A percentile compares a stretch with the other conserved stretches of the same genome.
phyloP scores from a whole-genome alignment of 2,329 filamentous ascomycete species.

The Pseudogymnoascus pannorum region DNA sequence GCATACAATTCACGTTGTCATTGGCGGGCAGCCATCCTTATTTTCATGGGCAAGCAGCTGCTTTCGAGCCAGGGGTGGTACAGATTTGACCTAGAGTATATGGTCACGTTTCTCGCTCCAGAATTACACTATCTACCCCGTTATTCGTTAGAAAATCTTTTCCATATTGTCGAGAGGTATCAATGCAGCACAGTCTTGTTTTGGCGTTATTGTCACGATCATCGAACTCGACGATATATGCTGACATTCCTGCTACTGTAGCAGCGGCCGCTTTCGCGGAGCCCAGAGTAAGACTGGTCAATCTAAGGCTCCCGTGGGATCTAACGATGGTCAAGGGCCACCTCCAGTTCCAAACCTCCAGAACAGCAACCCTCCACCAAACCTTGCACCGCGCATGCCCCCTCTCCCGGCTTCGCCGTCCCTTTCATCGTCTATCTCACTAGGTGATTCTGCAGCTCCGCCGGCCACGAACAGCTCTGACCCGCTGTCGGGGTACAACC shows the following conservation, averaged over 20 bases:
- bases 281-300: conserved; percentile 44
- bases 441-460: conserved; percentile 46
- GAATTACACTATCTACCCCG: not conserved
- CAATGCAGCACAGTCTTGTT: not conserved
- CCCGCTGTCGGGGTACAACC: conserved; percentile 51
- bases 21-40: not conserved
- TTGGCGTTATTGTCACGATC: not conserved
- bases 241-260: conserved; percentile 28
- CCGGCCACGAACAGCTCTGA: conserved; percentile 41
- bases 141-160: not conserved
- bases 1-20: not conserved
- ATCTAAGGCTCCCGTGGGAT: conserved; percentile 44
- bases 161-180: not conserved
- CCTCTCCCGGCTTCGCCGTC: conserved; percentile 57
- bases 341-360: conserved; percentile 39
- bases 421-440: conserved; percentile 58
- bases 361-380: conserved; percentile 44
- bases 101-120: not conserved
- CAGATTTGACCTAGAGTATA: not conserved
- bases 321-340: conserved; percentile 41
- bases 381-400: conserved; percentile 50
- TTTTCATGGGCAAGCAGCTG: not conserved
- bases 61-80: not conserved
- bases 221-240: not conserved
- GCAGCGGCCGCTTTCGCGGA: conserved; percentile 53